A percentile compares a stretch with the other conserved stretches of the same genome.
phyloP scores from a whole-genome alignment of 1,284 basidiomycete species.

The Ganoderma lingzhi region DNA sequence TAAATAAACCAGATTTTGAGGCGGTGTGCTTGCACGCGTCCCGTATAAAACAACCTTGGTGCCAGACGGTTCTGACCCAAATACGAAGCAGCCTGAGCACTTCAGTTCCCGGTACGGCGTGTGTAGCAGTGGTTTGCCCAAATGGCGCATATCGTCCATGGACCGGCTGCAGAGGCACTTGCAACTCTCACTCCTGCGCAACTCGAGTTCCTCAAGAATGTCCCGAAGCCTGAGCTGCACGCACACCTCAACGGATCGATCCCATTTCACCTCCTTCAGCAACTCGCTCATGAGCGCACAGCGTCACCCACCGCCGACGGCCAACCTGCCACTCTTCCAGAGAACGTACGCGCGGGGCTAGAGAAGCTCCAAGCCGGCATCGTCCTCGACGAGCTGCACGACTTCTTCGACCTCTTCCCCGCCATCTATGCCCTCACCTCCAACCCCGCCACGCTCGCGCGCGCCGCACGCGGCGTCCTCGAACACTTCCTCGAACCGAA shows the following conservation, averaged over 20 bases:
- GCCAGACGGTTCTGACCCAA: neutral
- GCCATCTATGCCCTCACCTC: conserved; percentile 81
- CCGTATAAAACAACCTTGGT: neutral
- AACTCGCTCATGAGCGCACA: conserved; percentile 62
- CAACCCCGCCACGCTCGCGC: conserved; percentile 57
- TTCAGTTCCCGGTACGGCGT: neutral
- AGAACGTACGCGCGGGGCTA: conserved; percentile 53
- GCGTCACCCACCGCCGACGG: conserved; percentile 22
- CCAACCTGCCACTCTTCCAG: conserved; percentile 29
- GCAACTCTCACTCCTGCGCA: conserved; percentile 58
- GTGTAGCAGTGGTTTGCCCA: neutral
- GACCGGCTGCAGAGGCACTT: conserved; percentile 53
- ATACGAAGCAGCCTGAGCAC: conserved; percentile 28
- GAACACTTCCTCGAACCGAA: conserved; percentile 59
- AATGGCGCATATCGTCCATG: conserved; percentile 36
- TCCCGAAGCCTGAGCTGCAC: conserved; percentile 85
- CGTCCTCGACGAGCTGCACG: conserved; percentile 59
- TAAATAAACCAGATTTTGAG: neutral
- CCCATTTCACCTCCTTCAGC: conserved; percentile 68
- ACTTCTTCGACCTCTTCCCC: conserved; percentile 80
- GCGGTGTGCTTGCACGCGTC: neutral
- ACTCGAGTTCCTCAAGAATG: conserved; percentile 60
- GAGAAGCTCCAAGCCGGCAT: conserved; percentile 59
- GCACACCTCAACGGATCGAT: conserved; percentile 87
- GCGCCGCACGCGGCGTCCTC: conserved; percentile 70